Evolutionary conservation across 805 yeast species (phyloP).

Genomic region (Ogataea neopini): DNA sequence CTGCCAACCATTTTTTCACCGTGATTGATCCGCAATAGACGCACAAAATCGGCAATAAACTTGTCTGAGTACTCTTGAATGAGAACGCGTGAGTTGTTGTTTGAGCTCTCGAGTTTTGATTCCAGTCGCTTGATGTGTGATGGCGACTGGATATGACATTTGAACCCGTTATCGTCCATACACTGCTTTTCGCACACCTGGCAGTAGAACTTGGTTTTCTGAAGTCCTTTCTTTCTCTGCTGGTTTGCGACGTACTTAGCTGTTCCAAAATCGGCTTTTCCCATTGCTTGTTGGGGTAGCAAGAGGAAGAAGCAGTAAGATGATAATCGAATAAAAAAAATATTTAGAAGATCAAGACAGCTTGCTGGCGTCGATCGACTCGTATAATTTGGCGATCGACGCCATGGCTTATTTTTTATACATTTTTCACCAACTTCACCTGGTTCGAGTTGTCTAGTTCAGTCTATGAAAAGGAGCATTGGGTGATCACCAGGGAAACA

Average conservation of each 20-base stretch:
- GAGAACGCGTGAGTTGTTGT: slow-evolving; percentile 29
- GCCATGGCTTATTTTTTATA: too few relatives aligned
- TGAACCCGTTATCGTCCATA: slow-evolving; percentile 93
- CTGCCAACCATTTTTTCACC: slow-evolving; percentile 81
- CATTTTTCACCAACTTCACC: too few relatives aligned
- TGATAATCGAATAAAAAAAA: too few relatives aligned
- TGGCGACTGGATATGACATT: slow-evolving; percentile 83
- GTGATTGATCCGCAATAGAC: slow-evolving; percentile 63
- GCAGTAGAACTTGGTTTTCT: slow-evolving; percentile 84
- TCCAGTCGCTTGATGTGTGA: slow-evolving; percentile 65
- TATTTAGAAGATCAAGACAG: too few relatives aligned
- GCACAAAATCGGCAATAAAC: slow-evolving; percentile 66
- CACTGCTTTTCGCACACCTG: slow-evolving; percentile 92
- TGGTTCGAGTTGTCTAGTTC: too few relatives aligned
- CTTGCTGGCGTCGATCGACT: too few relatives aligned
- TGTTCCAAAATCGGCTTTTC: slow-evolving; percentile 59
- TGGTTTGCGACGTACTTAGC: slow-evolving; percentile 74
- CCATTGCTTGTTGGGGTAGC: slow-evolving; percentile 38
- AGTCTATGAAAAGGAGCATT: too few relatives aligned
- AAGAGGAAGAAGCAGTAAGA: too few relatives aligned
- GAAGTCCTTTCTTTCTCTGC: slow-evolving; percentile 81
- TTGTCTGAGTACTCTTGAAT: slow-evolving; percentile 59
- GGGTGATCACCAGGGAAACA: too few relatives aligned
- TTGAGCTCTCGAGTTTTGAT: slow-evolving; percentile 44
- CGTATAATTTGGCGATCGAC: too few relatives aligned